Evolutionary conservation across 495 filamentous ascomycete genomes (phyloP).

Genomic region (Bryoglossum gracile): DNA sequence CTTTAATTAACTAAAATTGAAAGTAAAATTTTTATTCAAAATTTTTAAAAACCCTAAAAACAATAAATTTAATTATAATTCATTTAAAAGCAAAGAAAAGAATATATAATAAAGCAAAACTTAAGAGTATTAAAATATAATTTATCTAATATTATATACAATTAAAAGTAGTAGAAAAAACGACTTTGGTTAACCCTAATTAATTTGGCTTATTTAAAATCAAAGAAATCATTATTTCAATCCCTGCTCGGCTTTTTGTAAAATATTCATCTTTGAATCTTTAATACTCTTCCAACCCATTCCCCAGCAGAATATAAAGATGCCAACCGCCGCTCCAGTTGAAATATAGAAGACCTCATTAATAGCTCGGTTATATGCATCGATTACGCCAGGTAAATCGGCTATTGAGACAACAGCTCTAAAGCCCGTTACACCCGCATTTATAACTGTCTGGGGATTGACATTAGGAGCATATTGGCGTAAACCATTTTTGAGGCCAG

Average conservation of each 20-base stretch:
- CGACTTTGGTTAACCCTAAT: too few relatives aligned
- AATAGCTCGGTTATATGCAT: conserved; percentile 15
- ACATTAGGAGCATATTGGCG: conserved; percentile 8
- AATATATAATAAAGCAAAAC: not conserved
- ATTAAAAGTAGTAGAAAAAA: too few relatives aligned
- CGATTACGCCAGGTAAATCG: conserved; percentile 4
- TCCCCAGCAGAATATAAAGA: not conserved
- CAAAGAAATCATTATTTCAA: not conserved
- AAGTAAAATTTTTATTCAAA: too few relatives aligned
- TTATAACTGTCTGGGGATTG: conserved; percentile 1
- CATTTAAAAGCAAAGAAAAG: not conserved
- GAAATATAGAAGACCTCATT: conserved; percentile 7
- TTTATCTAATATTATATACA: too few relatives aligned
- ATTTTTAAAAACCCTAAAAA: too few relatives aligned
- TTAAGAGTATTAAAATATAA: not conserved
- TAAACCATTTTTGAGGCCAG: not conserved
- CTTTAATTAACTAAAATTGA: too few relatives aligned
- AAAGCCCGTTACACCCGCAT: conserved; percentile 9
- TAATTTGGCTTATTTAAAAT: too few relatives aligned
- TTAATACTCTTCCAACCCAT: not conserved
- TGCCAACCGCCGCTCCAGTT: not conserved
- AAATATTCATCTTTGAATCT: not conserved
- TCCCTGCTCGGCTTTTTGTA: not conserved
- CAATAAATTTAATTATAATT: not conserved
- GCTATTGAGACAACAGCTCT: not conserved